A percentile compares a stretch with the other conserved stretches of the same genome.
Evolutionary conservation across 2,329 filamentous ascomycete genomes (phyloP).

Genomic region (Fusarium falciforme): DNA sequence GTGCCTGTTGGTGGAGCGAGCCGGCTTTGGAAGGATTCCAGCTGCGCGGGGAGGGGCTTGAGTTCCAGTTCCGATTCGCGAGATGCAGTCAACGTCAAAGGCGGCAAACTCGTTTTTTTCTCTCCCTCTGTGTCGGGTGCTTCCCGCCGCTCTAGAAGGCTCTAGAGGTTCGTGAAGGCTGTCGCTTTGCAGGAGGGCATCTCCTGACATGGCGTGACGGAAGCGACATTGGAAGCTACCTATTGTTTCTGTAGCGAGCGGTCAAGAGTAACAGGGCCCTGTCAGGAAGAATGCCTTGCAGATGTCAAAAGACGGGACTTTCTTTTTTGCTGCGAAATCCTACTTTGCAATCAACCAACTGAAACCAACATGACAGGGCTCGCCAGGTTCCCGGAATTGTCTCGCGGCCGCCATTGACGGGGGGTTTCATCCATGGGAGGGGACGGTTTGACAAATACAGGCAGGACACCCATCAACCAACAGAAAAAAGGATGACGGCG

Average conservation of each 20-base stretch:
- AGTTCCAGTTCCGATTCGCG: conserved; percentile 27
- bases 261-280: neutral
- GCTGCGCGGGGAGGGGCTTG: neutral
- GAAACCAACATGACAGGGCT: conserved; percentile 12
- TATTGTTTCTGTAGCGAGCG: neutral
- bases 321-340: neutral
- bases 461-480: neutral
- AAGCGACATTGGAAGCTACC: neutral
- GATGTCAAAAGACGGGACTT: conserved; percentile 3
- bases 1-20: conserved; percentile 1
- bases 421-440: conserved; percentile 1
- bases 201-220: neutral
- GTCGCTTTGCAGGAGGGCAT: neutral
- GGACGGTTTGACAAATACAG: neutral
- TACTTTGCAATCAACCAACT: conserved; percentile 7
- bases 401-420: neutral
- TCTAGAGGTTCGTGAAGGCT: neutral
- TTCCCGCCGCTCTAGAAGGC: neutral
- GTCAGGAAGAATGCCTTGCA: conserved; percentile 2
- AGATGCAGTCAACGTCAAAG: conserved; percentile 7
- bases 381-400: conserved; percentile 15
- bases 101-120: neutral
- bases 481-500: neutral
- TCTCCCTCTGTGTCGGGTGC: neutral
- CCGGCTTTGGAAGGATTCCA: neutral